A percentile compares a stretch with the other conserved stretches of the same genome.
phyloP scores from a whole-genome alignment of 2,329 filamentous ascomycete species.

The Chalara sp. region DNA sequence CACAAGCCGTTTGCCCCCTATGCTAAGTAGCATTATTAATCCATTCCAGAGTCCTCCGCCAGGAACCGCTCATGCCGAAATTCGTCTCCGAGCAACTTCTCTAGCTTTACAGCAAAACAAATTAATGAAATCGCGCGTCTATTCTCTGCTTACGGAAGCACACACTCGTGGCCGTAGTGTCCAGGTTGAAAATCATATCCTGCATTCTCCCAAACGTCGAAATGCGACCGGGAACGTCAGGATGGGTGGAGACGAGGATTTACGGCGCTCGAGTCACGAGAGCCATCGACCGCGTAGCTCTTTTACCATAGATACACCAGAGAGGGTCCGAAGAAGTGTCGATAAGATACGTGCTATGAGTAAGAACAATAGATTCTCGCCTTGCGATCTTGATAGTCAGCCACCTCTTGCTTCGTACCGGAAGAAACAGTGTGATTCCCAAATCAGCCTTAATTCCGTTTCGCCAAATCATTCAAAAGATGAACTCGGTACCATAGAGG shows the following conservation, averaged over 20 bases:
- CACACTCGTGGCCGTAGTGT: slow-evolving; percentile 13
- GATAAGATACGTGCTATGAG: slow-evolving; percentile 30
- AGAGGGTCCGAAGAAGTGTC: slow-evolving; percentile 31
- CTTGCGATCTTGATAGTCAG: slow-evolving; percentile 21
- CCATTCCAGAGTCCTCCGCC: slow-evolving; percentile 49
- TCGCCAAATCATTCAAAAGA: not conserved
- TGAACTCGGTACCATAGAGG: slow-evolving; percentile 1
- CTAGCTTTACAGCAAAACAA: slow-evolving; percentile 56
- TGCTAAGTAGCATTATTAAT: slow-evolving; percentile 32
- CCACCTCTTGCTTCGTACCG: slow-evolving; percentile 14
- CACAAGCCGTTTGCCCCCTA: slow-evolving; percentile 62
- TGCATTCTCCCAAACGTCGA: slow-evolving; percentile 11
- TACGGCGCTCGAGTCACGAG: slow-evolving; percentile 31
- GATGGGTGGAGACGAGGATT: slow-evolving; percentile 27
- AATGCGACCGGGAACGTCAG: slow-evolving; percentile 18
- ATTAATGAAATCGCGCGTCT: slow-evolving; percentile 13
- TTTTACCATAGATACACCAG: slow-evolving; percentile 25
- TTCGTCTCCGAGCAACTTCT: slow-evolving; percentile 61
- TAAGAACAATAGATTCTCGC: slow-evolving; percentile 20
- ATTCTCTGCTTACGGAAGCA: slow-evolving; percentile 9
- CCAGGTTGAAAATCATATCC: slow-evolving; percentile 10
- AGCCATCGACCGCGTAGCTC: slow-evolving; percentile 14
- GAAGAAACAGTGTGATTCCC: slow-evolving; percentile 24
- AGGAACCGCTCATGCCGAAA: slow-evolving; percentile 59
- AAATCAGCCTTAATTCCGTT: slow-evolving; percentile 5